These are phyloP conservation scores for Chrysoporthe deuterocubensis DNA, from an alignment of 2,329 filamentous ascomycete genomes.

Conservation along the genomic window DNA sequence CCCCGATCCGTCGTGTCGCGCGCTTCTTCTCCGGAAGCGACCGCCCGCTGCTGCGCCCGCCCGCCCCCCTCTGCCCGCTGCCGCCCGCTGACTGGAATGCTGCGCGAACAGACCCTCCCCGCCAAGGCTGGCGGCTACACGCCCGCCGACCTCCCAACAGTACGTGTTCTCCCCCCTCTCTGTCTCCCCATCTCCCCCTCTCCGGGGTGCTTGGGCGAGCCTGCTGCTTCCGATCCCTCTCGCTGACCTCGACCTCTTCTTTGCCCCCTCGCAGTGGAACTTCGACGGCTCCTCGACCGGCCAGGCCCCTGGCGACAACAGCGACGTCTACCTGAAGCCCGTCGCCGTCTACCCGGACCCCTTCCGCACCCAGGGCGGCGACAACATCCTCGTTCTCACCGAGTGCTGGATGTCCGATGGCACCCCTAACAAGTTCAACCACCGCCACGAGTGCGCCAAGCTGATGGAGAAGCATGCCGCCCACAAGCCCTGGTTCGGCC, in stretches of 20 bases:
- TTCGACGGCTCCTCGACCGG: conserved; percentile 78
- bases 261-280: conserved; percentile 22
- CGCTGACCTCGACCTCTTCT: neutral
- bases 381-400: conserved; percentile 92
- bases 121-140: conserved; percentile 50
- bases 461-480: conserved; percentile 86
- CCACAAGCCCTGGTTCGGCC: conserved; percentile 95
- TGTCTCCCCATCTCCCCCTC: neutral
- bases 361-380: conserved; percentile 71
- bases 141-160: conserved; percentile 53
- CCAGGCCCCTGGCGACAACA: conserved; percentile 80
- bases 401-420: conserved; percentile 96
- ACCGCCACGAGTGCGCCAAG: conserved; percentile 87
- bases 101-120: conserved; percentile 50
- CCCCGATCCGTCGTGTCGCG: conserved; percentile 28
- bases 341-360: conserved; percentile 76
- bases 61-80: too few species aligned
- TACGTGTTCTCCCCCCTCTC: neutral
- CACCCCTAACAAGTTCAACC: conserved; percentile 98
- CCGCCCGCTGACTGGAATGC: conserved; percentile 17
- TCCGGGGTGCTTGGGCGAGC: too few species aligned
- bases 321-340: conserved; percentile 94
- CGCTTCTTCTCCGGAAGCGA: conserved; percentile 22
- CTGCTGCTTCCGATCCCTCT: too few species aligned
- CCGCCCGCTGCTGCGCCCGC: neutral